Percentiles rank a stretch among this genome's conserved stretches.
Conservation (phyloP, 2,329 filamentous ascomycete species). For the Paecilomyces sp. region DNA sequence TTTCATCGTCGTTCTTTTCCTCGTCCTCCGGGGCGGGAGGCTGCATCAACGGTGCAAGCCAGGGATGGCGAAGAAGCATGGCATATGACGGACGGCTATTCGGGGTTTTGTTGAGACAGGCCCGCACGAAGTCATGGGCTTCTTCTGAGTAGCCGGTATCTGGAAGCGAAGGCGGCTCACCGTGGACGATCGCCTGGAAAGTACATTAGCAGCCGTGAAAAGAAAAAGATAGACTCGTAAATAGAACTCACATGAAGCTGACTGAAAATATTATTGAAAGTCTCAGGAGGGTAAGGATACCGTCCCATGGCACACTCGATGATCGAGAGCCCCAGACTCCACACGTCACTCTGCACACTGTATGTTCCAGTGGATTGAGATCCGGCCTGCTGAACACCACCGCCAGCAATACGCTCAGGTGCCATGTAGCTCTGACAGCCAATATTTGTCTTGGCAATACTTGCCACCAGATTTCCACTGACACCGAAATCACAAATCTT, state of each 20-base stretch:
- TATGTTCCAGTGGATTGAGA: constrained; percentile 75
- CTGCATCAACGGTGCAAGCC: constrained; percentile 70
- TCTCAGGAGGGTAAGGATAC: constrained; percentile 95
- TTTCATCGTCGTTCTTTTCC: not conserved
- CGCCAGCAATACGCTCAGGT: constrained; percentile 86
- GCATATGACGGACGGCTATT: constrained; percentile 89
- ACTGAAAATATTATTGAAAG: constrained; percentile 97
- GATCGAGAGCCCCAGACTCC: constrained; percentile 88
- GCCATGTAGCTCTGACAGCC: constrained; percentile 99
- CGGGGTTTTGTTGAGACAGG: constrained; percentile 87
- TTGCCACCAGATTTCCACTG: constrained; percentile 90
- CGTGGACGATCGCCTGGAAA: constrained; percentile 86
- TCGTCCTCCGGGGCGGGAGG: constrained; percentile 58
- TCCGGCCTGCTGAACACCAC: constrained; percentile 65
- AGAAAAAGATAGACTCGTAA: not conserved
- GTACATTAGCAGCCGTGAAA: constrained; percentile 11
- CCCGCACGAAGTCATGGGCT: constrained; percentile 78
- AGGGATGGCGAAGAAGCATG: constrained; percentile 81
- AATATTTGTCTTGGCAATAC: constrained; percentile 97
- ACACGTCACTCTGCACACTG: constrained; percentile 95
- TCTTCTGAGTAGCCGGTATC: constrained; percentile 67
- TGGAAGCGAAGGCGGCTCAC: constrained; percentile 86
- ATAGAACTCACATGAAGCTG: constrained; percentile 73
- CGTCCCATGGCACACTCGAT: constrained; percentile 92
- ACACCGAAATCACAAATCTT: constrained; percentile 99